Evolutionary conservation across 1,284 basidiomycete genomes (phyloP), one percentile per base, ranked within the genome.

Genomic region (Gomphus sp.): DNA sequence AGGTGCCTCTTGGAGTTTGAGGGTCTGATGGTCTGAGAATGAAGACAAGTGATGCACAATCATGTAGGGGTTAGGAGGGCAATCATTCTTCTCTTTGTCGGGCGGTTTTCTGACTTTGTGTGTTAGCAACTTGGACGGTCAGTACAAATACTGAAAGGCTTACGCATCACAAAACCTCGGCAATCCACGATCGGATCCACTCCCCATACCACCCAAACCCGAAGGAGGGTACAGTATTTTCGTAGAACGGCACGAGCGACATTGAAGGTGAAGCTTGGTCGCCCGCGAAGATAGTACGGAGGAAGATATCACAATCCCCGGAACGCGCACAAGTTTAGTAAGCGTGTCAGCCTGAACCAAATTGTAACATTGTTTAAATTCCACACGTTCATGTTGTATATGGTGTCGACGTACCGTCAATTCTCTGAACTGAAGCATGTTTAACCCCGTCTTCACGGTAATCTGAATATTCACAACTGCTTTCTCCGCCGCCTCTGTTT

Each of bases 1-100:
- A 0, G 97, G 97, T 7, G 96, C 95, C 74, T 99, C 97, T 72
- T 99, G 97, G 14, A 99, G 80, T 72, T 99, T 99, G 66, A 99
- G 80, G 7, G 86, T 91, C 73, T 99, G 97, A 66, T 95, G 92
- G 70, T 99, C 97, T 33, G 96, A 89, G 70, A 99, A 99, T 4
- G 81, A 77, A 56, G 93, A 99, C 72, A 93, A 92, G 58, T 94
- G 91, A 72, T 99, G 97, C 11, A 99, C 79, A 66, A 99, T 97
- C 52, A 96, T 80, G 73, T 94, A 99, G 0, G 97, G 97, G 69
- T 99, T 97, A 58, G 98, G 74, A 0, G 94, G 93, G 69, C 97
- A 99, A 60, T 93, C 89, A 65, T 97, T 97, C 68, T 87, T 81
- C 72, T 91, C 85, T 22, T 88, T 89, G 49, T 87, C 84, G 0